A percentile compares a stretch with the other conserved stretches of the same genome.
Conservation (phyloP, 148 eudicot genomes). For the Pharnaceum exiguum region DNA sequence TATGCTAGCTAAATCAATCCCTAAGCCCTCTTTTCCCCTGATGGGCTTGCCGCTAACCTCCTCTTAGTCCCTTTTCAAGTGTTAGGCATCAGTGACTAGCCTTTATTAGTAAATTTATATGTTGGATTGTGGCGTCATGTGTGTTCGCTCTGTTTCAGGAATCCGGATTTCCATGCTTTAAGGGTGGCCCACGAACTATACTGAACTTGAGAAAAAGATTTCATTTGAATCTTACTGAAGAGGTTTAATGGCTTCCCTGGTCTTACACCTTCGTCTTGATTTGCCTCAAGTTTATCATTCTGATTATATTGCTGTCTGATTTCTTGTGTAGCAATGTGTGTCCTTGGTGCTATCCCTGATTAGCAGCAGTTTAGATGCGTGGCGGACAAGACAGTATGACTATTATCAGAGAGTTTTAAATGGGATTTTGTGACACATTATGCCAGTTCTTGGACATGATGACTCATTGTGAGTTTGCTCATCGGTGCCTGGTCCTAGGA, state of each 20-base stretch:
- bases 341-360: conserved; percentile 95
- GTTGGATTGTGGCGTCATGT: background rate
- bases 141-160: conserved; percentile 46
- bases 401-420: conserved; percentile 91
- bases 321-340: conserved; percentile 89
- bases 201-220: conserved; percentile 92
- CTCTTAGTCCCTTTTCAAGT: too few species aligned
- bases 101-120: too few species aligned
- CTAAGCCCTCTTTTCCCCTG: too few species aligned
- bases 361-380: conserved; percentile 98
- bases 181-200: conserved; percentile 97
- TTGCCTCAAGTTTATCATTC: background rate
- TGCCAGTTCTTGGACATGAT: conserved; percentile 4
- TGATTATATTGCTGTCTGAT: background rate
- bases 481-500: background rate
- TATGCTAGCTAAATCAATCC: too few species aligned
- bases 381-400: conserved; percentile 97
- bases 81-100: too few species aligned
- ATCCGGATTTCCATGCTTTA: conserved; percentile 97
- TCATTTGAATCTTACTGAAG: conserved; percentile 92
- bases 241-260: conserved; percentile 41
- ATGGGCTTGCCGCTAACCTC: too few species aligned
- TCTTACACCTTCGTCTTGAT: background rate
- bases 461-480: conserved; percentile 13
- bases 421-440: conserved; percentile 72